phyloP scores from a whole-genome alignment of 176 grass and related monocot genomes.

The Cymbopogon citratus region DNA sequence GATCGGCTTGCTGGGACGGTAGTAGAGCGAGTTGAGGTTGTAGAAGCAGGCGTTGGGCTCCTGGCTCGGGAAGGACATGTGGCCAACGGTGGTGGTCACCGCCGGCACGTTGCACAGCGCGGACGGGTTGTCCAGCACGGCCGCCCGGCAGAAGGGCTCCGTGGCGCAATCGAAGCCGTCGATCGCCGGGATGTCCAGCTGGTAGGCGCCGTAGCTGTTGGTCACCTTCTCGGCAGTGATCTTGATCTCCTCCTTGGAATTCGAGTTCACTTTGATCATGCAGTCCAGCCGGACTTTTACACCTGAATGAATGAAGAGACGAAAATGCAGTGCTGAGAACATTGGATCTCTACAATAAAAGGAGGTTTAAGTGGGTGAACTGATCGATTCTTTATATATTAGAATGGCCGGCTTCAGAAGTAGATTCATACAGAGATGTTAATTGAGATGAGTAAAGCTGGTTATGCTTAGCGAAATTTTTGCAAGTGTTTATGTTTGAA shows the following conservation, averaged over 20 bases:
- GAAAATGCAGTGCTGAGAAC: background rate
- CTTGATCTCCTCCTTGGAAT: slow-evolving; percentile 51
- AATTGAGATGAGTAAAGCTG: background rate
- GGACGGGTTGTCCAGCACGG: slow-evolving; percentile 55
- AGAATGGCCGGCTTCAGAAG: background rate
- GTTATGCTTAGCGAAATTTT: background rate
- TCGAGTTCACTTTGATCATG: slow-evolving; percentile 49
- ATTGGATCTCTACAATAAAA: background rate
- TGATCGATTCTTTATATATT: background rate
- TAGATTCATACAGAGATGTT: background rate
- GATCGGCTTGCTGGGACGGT: slow-evolving; percentile 47
- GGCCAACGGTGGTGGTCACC: slow-evolving; percentile 48
- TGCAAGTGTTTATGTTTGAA: background rate
- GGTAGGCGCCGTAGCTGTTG: slow-evolving; percentile 62
- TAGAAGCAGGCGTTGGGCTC: slow-evolving; percentile 43
- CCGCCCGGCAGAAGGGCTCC: slow-evolving; percentile 62
- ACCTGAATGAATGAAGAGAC: slow-evolving; percentile 38
- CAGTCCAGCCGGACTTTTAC: slow-evolving; percentile 70
- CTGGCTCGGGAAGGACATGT: slow-evolving; percentile 39
- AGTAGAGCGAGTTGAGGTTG: slow-evolving; percentile 85
- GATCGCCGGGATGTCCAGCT: slow-evolving; percentile 64
- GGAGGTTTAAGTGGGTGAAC: background rate
- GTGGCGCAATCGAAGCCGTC: slow-evolving; percentile 62
- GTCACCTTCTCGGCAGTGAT: slow-evolving; percentile 67
- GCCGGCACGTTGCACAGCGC: slow-evolving; percentile 59